These are phyloP conservation scores for Cryphonectria radicalis DNA, from an alignment of 2,329 filamentous ascomycete species.

Conservation along the genomic window DNA sequence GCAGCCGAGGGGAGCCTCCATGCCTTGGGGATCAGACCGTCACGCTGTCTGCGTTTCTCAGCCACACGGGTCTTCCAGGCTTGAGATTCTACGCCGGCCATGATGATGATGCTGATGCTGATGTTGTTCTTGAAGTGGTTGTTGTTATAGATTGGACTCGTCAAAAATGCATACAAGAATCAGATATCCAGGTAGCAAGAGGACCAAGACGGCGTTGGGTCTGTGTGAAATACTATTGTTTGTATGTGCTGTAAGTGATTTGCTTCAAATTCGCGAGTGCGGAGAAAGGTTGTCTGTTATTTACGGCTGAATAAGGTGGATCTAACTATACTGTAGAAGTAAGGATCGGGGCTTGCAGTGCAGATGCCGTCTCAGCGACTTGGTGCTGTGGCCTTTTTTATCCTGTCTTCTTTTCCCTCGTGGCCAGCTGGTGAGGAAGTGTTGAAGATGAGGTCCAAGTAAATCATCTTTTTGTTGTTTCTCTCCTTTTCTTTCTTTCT, in stretches of 20 bases:
- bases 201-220: too few relatives aligned
- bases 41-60: slow-evolving; percentile 17
- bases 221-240: not conserved
- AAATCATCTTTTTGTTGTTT: too few relatives aligned
- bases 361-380: not conserved
- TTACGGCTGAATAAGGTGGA: not conserved
- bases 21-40: slow-evolving; percentile 19
- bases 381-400: too few relatives aligned
- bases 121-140: too few relatives aligned
- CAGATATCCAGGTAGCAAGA: too few relatives aligned
- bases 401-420: too few relatives aligned
- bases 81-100: not conserved
- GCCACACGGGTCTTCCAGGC: slow-evolving; percentile 20
- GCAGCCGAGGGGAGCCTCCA: slow-evolving; percentile 22
- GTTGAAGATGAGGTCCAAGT: too few relatives aligned
- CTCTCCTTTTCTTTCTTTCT: too few relatives aligned
- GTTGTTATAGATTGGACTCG: too few relatives aligned
- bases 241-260: not conserved
- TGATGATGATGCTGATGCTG: not conserved
- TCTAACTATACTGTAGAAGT: not conserved
- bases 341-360: not conserved
- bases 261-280: not conserved
- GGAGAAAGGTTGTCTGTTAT: not conserved
- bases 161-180: too few relatives aligned
- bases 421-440: too few relatives aligned